Base-by-base conservation (phyloP, 164 flowering plant species). In the Warburgia ugandensis region DNA sequence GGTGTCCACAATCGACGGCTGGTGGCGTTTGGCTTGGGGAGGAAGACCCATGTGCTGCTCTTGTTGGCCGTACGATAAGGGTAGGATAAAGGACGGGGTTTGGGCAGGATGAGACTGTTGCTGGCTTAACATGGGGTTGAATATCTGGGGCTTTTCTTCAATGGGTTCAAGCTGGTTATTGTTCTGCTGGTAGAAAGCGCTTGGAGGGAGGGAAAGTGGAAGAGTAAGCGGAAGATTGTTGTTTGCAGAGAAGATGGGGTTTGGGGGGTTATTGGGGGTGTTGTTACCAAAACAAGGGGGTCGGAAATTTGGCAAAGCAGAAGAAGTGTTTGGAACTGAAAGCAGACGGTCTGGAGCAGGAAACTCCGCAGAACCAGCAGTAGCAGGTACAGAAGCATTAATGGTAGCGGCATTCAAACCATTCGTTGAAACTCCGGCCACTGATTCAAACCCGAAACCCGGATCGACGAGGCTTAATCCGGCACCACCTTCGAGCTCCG, bases 21-120 rank as follows among this genome's bases (percentile, higher is more conserved):
- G 77, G 62, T 68, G 76, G 60, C 94, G 62, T 45, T 88, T 88
- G 10, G 83, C 54, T 22, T 75, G 86, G 0, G 86, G 92, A 0
- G 76, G 78, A 12, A 72, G 54, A 5, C 69, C 35, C 29, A 36
- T 30, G 8, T 48, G 46, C 30, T 72, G 82, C 37, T 68, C 80
- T 33, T 68, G 86, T 22, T 73, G 85, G 10, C 56, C 29, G 28
- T 44, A 69, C 14, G 77, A 26, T 20, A 71, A 50, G 16, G 84
- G 84, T 56, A 74, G 37, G 50, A 80, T 67, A 54, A 80, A 57
- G 22, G 77, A 54, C 1, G 74, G 81, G 55, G 75, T 79, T 19
- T 65, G 83, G 1, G 64, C 2, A 20, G 63, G 65, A 12, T 74
- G 78, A 27, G 62, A 35, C 57, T 75, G 84, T 23, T 63, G 71